Evolutionary conservation across 2,329 filamentous ascomycete genomes (phyloP), one percentile per base, ranked within the genome.

Genomic region (Fusarium stilboides): DNA sequence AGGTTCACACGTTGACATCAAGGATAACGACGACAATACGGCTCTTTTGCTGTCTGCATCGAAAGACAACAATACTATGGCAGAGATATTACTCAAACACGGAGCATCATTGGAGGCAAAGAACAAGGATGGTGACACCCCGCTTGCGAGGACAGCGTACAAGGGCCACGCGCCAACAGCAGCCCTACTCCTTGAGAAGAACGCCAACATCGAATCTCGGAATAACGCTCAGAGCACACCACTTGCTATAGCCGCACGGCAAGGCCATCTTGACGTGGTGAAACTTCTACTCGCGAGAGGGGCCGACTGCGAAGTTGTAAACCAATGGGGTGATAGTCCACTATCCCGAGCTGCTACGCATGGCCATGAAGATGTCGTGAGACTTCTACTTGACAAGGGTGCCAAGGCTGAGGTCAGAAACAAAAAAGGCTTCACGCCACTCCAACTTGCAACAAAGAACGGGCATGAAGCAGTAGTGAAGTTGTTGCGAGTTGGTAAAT

Each of bases 101-200:
- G 57, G 57, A 3, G 57, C 52, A 1, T 10, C 4, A 5, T 3
- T 36, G 5, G n/a, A 58, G 19, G 9, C 12, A 2, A 20, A 8
- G 5, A 34, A 31, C 9, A 17, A 28, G 2, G 0, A 1, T 2
- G 2, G 5, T 4, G 6, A 13, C 10, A 57, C 40, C 1, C 6
- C 50, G 8, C 14, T 59, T 10, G 9, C 12, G 1, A 8, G 2
- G 14, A 19, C 43, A 24, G 34, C 33, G 0, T 15, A 2, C n/a
- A 5, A 17, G 9, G 49, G 36, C 9, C 24, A 31, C 10, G 24
- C 3, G 3, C 7, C 13, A 15, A 3, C n/a, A 17, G 24, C 24
- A 3, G 9, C 9, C 3, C 5, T 31, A 0, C 4, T 56, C 2
- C 6, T 47, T n/a, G 24, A 40, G 3, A 33, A 17, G 19, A 22